phyloP scores from a whole-genome alignment of 345 rosid genomes.

The Stellera chamaejasme region DNA sequence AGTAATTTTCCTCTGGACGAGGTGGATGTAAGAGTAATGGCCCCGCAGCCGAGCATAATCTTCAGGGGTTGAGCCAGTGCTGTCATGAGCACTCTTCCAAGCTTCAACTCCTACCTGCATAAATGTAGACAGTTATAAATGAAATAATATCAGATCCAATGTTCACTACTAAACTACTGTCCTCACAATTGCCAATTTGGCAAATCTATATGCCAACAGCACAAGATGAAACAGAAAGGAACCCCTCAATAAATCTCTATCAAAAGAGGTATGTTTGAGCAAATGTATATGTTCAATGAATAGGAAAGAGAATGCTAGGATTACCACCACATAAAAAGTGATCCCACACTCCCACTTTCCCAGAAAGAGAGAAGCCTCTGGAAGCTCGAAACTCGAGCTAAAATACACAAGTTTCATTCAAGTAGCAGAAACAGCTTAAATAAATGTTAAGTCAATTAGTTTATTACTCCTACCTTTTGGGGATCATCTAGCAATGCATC shows the following conservation, averaged over 20 bases:
- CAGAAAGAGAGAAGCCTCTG: background rate
- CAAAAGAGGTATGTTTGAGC: too few species aligned
- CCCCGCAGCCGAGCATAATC: constrained; percentile 97
- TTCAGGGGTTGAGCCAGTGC: constrained; percentile 91
- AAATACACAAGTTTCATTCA: background rate
- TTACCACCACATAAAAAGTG: too few species aligned
- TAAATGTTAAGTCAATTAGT: constrained; percentile 4
- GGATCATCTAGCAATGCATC: constrained; percentile 87
- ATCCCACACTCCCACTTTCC: too few species aligned
- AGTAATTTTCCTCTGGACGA: constrained; percentile 73
- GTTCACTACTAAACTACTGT: background rate
- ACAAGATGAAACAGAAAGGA: too few species aligned
- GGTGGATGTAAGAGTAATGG: constrained; percentile 89
- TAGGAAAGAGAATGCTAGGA: too few species aligned
- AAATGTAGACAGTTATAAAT: background rate
- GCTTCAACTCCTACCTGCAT: constrained; percentile 84
- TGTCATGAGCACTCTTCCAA: constrained; percentile 81
- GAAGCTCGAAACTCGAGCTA: constrained; percentile 7
- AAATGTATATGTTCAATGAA: too few species aligned
- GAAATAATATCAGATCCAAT: too few species aligned
- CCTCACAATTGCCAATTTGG: too few species aligned
- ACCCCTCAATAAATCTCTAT: too few species aligned
- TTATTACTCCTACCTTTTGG: constrained; percentile 46
- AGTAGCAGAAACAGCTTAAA: background rate
- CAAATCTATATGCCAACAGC: too few species aligned